Conservation (phyloP, 345 rosid genomes). For the Toxicodendron radicans region DNA sequence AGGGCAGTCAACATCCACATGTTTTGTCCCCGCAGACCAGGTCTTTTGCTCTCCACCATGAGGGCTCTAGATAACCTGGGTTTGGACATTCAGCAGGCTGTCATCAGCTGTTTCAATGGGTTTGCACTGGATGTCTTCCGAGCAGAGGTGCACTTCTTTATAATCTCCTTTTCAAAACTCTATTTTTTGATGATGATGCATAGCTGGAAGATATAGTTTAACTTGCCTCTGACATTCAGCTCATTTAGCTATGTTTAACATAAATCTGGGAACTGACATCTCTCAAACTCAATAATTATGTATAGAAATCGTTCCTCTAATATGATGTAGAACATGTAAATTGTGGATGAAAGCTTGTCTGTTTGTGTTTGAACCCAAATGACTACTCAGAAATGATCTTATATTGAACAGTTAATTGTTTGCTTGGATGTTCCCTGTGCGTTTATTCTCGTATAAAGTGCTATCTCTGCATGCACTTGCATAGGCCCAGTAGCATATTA, state of each 20-base stretch:
- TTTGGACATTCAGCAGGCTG: conserved; percentile 93
- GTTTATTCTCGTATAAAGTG: not conserved
- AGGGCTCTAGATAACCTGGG: conserved; percentile 92
- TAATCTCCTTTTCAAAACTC: not conserved
- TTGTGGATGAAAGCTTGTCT: not conserved
- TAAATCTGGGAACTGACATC: conserved; percentile 2
- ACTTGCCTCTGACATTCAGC: not conserved
- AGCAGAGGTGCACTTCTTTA: conserved; percentile 66
- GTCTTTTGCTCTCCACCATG: conserved; percentile 87
- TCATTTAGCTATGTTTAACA: not conserved
- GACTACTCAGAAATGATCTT: not conserved
- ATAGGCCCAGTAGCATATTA: conserved; percentile 11
- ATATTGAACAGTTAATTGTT: not conserved
- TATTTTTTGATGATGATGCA: not conserved
- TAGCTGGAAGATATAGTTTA: conserved; percentile 3
- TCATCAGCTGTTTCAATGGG: conserved; percentile 94
- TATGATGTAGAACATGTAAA: not conserved
- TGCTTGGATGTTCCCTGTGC: not conserved
- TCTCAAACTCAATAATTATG: not conserved
- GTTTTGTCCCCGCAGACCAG: conserved; percentile 93
- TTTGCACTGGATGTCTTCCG: conserved; percentile 92
- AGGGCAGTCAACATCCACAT: conserved; percentile 97
- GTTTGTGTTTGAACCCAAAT: conserved; percentile 4
- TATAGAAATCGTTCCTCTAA: not conserved
- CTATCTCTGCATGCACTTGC: conserved; percentile 8